phyloP scores from a whole-genome alignment of 768 basidiomycete species.

The Amanita muscaria region DNA sequence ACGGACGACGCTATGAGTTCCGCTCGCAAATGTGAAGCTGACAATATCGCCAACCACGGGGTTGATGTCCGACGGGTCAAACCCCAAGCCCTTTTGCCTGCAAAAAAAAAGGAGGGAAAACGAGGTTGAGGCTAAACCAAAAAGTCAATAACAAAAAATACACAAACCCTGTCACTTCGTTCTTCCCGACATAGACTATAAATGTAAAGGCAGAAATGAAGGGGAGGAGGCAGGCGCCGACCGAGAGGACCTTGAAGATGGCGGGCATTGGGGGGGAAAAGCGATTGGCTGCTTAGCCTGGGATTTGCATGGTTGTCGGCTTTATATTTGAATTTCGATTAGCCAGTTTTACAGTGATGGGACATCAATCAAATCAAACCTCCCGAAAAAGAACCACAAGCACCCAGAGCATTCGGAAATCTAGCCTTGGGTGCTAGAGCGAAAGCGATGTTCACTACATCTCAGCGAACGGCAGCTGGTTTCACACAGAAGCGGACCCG shows the following conservation, averaged over 20 bases:
- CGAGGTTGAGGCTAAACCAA: conserved; percentile 1
- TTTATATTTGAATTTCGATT: too few species aligned
- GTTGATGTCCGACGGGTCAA: conserved; percentile 32
- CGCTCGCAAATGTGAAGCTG: conserved; percentile 30
- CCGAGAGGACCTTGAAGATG: conserved; percentile 1
- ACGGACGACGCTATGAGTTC: conserved; percentile 31
- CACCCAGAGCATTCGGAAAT: too few species aligned
- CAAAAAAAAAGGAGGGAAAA: neutral
- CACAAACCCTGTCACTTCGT: conserved; percentile 36
- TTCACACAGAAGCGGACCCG: too few species aligned
- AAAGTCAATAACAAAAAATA: too few species aligned
- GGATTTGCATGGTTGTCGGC: too few species aligned
- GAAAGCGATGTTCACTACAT: too few species aligned
- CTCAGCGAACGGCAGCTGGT: too few species aligned
- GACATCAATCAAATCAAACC: too few species aligned
- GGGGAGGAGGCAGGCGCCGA: conserved; percentile 14
- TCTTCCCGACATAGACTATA: conserved; percentile 31
- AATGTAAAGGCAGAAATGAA: conserved; percentile 22
- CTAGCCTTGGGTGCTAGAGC: too few species aligned
- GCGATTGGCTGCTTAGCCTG: too few species aligned
- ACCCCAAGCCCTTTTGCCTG: conserved; percentile 33
- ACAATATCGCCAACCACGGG: conserved; percentile 27
- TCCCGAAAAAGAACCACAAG: too few species aligned
- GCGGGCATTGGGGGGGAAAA: conserved; percentile 2
- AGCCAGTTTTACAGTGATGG: too few species aligned